Conservation (phyloP, 495 filamentous ascomycete genomes). For the Penicillium longicatenatum region DNA sequence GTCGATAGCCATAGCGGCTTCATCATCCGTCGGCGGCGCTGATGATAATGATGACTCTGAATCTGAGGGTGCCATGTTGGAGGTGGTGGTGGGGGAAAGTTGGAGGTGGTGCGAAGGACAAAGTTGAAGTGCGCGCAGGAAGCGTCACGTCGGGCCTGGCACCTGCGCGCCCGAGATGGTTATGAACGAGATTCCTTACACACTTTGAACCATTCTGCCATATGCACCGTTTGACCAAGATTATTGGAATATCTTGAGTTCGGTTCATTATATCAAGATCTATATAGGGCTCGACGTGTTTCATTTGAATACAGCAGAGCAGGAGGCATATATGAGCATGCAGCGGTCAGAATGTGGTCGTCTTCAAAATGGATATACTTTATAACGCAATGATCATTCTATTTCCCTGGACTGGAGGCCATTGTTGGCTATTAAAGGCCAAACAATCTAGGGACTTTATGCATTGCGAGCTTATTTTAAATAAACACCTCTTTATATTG, state of each 20-base stretch:
- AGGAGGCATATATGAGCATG: neutral
- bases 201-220: neutral
- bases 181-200: constrained; percentile 13
- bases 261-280: neutral
- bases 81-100: constrained; percentile 25
- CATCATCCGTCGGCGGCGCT: constrained; percentile 58
- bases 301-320: neutral
- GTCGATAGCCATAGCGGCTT: constrained; percentile 45
- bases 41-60: constrained; percentile 61
- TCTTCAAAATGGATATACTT: neutral
- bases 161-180: constrained; percentile 23
- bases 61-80: constrained; percentile 53
- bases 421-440: neutral
- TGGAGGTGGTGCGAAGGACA: constrained; percentile 22
- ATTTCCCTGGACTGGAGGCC: neutral
- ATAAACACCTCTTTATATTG: neutral
- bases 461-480: neutral
- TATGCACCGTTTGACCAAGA: neutral
- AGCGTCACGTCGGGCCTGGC: constrained; percentile 33
- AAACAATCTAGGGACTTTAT: neutral
- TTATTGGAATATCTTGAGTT: neutral
- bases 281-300: neutral
- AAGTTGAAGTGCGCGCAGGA: constrained; percentile 30
- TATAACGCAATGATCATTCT: neutral
- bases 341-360: neutral